Conservation (phyloP, 352 stramenopile species). For the Phytophthora idaei region DNA sequence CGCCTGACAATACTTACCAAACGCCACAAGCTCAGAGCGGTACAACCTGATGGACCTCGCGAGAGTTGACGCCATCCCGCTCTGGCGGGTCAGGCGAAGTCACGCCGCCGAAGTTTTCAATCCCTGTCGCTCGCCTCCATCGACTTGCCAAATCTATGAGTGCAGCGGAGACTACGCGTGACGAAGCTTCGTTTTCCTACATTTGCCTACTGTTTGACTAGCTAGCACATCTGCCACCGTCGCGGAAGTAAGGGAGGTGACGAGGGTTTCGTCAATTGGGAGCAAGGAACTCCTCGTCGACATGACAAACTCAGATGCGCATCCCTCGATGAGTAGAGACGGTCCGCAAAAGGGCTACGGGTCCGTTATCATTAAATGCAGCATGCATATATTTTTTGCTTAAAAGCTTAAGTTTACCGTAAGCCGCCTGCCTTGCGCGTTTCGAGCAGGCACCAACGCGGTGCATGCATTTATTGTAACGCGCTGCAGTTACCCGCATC, state of each 20-base stretch:
- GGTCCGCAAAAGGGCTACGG: not conserved
- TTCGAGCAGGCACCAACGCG: too few species aligned
- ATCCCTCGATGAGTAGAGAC: constrained; percentile 13
- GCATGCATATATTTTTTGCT: too few species aligned
- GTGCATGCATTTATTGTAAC: too few species aligned
- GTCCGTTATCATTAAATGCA: constrained; percentile 15
- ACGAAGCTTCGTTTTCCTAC: too few species aligned
- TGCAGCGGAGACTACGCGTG: too few species aligned
- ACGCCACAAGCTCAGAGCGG: not conserved
- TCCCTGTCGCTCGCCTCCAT: too few species aligned
- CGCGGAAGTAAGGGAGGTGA: not conserved
- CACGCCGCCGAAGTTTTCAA: too few species aligned
- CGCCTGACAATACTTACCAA: not conserved
- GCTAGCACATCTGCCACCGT: not conserved
- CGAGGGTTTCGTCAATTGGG: not conserved
- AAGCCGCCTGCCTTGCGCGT: too few species aligned
- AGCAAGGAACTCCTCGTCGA: constrained; percentile 1
- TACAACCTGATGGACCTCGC: not conserved
- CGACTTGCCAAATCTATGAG: too few species aligned
- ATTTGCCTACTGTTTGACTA: not conserved
- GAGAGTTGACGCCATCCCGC: not conserved
- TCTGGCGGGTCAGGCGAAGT: not conserved
- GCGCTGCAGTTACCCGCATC: too few species aligned
- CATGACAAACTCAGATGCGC: constrained; percentile 14
- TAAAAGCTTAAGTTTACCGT: too few species aligned